Percentiles rank a stretch among this genome's conserved stretches.
Evolutionary conservation across 2,329 filamentous ascomycete genomes (phyloP).

Genomic region (Colletotrichum lupini): DNA sequence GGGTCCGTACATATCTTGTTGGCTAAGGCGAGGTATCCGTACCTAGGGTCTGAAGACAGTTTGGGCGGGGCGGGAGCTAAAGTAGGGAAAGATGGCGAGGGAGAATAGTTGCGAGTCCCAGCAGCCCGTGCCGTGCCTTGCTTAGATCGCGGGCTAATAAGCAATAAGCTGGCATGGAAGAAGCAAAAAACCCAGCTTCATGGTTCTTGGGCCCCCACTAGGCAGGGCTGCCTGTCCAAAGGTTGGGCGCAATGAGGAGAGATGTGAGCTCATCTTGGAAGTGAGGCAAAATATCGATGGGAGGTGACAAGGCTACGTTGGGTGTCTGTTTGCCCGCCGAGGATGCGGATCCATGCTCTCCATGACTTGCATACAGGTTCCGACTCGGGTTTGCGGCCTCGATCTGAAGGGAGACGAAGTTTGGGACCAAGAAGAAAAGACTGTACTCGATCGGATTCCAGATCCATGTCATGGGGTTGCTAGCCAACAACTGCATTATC

Average conservation of each 20-base stretch:
- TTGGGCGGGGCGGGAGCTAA: conserved; percentile 12
- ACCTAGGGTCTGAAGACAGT: not conserved
- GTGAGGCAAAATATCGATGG: not conserved
- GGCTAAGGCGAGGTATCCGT: not conserved
- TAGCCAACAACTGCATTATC: conserved; percentile 26
- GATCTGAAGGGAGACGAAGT: not conserved
- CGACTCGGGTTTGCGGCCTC: not conserved
- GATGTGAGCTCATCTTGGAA: not conserved
- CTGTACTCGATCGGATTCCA: conserved; percentile 6
- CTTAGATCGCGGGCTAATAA: conserved; percentile 14
- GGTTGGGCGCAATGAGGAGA: conserved; percentile 25
- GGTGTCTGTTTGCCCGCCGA: not conserved
- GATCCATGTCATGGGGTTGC: conserved; percentile 28
- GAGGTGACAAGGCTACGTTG: not conserved
- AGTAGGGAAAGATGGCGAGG: conserved; percentile 15
- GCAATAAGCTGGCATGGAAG: conserved; percentile 22
- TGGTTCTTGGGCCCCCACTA: conserved; percentile 26
- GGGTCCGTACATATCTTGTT: conserved; percentile 12
- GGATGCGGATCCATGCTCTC: not conserved
- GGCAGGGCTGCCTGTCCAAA: conserved; percentile 1
- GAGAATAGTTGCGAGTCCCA: conserved; percentile 12
- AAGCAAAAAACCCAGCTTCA: conserved; percentile 33
- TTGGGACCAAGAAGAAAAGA: not conserved
- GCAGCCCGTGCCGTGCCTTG: not conserved
- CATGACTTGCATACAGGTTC: not conserved